Base-by-base conservation (phyloP, 1,284 basidiomycete species). In the Ganoderma lucidum region DNA sequence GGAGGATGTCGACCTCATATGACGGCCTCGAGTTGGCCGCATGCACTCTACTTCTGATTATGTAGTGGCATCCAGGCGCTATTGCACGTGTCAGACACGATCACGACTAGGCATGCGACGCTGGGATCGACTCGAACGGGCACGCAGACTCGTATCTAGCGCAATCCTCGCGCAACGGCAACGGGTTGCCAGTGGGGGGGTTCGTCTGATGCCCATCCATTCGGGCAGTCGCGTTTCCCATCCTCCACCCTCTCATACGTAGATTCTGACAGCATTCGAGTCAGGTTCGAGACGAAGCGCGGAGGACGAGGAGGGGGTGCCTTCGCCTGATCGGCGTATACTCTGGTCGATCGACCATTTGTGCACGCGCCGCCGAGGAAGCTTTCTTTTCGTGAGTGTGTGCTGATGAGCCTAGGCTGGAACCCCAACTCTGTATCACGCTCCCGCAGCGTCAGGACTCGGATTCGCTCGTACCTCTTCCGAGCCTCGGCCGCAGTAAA, bases 21-120 rank as follows among this genome's bases (percentile, higher is more conserved):
- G 64, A 66, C 63, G 56, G 70, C 71, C 71, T 73, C 71, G 67
- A 61, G 71, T 66, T 19, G 28, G 28, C 69, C 71, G 62, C 71
- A 69, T 73, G 71, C 62, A 59, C 53, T 9, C 35, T 35, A 39
- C 65, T 67, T 68, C 66, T 73, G 67, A 73, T 71, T 60, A 23
- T 23, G 23, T 23, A 67, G 14, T 30, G 28, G 56, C 42, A 63
- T 35, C 19, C 45, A 65, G 65, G 67, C 67, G 42, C 48, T 68
- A 41, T 59, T 66, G 66, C 68, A 70, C 71, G 71, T 72, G 71
- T 70, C 44, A 9, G 28, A 51, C n/a, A 51, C 48, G 48, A 51
- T 12, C 64, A 28, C 45, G 17, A 51, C 59, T 12, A 15, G n/a
- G 48, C 48, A 51, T 28, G 9, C 48, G 48, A 23, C n/a, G 19